Evolutionary conservation across 257 asterid species (phyloP).

Genomic region (Solanum bulbocastanum): DNA sequence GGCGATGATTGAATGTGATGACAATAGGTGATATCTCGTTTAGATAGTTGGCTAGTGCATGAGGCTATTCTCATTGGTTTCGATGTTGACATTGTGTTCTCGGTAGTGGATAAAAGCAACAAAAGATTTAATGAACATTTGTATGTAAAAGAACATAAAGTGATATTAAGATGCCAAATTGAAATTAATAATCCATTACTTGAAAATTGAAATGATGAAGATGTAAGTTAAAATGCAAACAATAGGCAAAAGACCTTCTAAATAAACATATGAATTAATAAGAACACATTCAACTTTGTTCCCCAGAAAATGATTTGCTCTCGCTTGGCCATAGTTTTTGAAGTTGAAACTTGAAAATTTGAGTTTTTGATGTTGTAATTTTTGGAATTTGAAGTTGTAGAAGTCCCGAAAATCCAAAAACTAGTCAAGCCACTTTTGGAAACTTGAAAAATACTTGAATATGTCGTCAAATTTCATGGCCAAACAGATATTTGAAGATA

Average conservation of each 20-base stretch:
- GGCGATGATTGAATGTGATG: not conserved
- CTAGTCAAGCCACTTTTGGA: not conserved
- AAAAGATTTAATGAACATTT: not conserved
- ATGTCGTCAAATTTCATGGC: not conserved
- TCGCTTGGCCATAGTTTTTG: not conserved
- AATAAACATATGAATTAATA: not conserved
- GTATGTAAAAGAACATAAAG: not conserved
- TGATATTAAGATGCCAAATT: not conserved
- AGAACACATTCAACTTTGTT: not conserved
- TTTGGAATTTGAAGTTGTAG: not conserved
- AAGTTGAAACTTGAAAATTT: not conserved
- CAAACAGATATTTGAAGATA: not conserved
- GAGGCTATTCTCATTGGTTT: not conserved
- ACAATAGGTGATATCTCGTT: not conserved
- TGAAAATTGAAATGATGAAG: not conserved
- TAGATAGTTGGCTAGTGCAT: not conserved
- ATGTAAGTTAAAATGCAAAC: not conserved
- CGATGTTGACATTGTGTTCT: not conserved
- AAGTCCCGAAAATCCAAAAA: not conserved
- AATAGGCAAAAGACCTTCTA: not conserved
- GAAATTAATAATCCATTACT: not conserved
- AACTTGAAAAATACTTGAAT: not conserved
- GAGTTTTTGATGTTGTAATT: not conserved
- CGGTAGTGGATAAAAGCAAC: not conserved
- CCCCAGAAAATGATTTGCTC: not conserved